These are phyloP conservation scores for Ceratobasidium theobromae DNA, from an alignment of 1,284 basidiomycete genomes.

Conservation along the genomic window DNA sequence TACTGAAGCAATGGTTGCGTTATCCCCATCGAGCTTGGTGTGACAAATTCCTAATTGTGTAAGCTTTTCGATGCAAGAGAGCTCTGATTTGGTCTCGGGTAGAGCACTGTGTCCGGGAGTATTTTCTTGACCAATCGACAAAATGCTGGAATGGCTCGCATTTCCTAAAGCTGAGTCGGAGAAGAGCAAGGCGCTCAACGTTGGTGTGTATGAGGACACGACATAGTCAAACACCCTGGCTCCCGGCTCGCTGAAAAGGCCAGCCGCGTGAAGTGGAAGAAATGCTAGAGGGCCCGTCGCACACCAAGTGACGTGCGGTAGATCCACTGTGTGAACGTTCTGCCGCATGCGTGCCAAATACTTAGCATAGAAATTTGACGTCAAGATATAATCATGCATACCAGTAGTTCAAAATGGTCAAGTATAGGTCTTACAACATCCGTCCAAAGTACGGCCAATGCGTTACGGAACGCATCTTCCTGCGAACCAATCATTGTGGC, in stretches of 20 bases:
- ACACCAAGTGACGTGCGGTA: conserved; percentile 14
- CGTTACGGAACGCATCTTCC: no score
- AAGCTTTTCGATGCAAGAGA: conserved; percentile 2
- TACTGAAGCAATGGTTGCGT: not conserved
- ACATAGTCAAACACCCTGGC: conserved; percentile 5
- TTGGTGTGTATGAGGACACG: conserved; percentile 2
- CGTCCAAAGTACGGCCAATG: no score
- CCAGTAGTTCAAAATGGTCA: no score
- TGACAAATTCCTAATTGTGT: not conserved
- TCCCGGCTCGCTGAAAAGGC: not conserved
- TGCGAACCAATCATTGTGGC: no score
- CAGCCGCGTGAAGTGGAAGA: conserved; percentile 19
- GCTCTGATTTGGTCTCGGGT: conserved; percentile 7
- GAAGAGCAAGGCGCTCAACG: not conserved
- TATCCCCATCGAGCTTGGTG: not conserved
- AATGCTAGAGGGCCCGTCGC: not conserved
- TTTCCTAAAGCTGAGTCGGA: not conserved
- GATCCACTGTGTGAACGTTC: no score
- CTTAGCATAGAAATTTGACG: no score
- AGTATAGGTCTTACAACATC: not conserved
- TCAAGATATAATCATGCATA: no score
- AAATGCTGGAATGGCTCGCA: not conserved
- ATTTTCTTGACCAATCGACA: conserved; percentile 18
- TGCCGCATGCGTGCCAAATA: no score
- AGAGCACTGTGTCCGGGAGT: not conserved